Conservation (phyloP, 2,329 filamentous ascomycete species). For the Botrytis elliptica region DNA sequence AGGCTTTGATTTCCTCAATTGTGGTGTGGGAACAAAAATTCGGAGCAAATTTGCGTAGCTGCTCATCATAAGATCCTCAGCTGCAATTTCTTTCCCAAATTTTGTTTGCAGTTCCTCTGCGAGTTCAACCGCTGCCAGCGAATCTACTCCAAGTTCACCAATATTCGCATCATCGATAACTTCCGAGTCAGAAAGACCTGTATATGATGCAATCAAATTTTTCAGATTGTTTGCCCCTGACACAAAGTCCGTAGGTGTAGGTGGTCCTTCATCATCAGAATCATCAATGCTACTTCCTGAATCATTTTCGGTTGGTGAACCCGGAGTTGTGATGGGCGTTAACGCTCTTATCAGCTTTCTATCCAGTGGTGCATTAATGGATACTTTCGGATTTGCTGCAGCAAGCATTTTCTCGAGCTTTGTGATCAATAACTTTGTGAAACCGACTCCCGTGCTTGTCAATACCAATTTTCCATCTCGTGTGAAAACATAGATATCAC, state of each 20-base stretch:
- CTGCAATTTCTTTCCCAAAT: conserved; percentile 30
- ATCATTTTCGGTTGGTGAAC: neutral
- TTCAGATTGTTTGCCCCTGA: neutral
- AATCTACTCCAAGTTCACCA: conserved; percentile 42
- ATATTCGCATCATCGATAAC: conserved; percentile 33
- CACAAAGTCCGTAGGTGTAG: neutral
- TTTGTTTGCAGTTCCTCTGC: conserved; percentile 34
- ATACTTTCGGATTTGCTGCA: neutral
- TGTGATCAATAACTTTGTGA: conserved; percentile 10
- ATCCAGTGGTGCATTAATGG: neutral
- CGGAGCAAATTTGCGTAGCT: neutral
- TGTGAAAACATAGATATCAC: conserved; percentile 22
- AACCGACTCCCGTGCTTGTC: neutral
- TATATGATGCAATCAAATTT: conserved; percentile 6
- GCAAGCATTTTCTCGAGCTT: conserved; percentile 8
- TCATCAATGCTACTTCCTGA: conserved; percentile 3
- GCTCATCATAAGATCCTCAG: conserved; percentile 2
- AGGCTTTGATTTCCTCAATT: neutral
- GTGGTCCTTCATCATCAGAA: conserved; percentile 2
- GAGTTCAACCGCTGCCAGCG: conserved; percentile 42
- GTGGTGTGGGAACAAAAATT: neutral
- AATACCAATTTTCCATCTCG: neutral
- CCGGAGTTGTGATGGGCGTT: neutral
- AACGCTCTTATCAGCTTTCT: neutral
- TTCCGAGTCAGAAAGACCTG: conserved; percentile 4